phyloP scores from a whole-genome alignment of 23 red algal species.

The Gracilaria gracilis region DNA sequence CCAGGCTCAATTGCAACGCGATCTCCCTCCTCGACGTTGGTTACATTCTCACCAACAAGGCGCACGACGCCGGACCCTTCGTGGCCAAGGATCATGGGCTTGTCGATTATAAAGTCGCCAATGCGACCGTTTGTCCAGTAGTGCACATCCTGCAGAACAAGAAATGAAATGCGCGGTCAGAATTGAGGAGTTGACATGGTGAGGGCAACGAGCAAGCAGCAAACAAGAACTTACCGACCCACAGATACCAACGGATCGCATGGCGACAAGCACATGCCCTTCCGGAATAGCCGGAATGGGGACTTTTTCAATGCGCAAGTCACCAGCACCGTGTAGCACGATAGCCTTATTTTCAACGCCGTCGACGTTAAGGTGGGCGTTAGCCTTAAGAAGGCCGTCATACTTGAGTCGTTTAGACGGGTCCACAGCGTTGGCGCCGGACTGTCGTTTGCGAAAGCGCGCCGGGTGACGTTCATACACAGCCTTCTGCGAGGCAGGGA shows the following conservation, averaged over 20 bases:
- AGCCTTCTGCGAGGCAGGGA: conserved; percentile 58
- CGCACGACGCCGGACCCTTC: conserved; percentile 81
- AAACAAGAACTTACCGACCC: conserved; percentile 61
- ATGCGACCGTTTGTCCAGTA: conserved; percentile 85
- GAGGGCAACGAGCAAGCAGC: neutral
- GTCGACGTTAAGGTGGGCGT: conserved; percentile 37
- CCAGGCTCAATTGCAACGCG: conserved; percentile 91
- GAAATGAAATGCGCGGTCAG: neutral
- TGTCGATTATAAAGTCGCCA: conserved; percentile 73
- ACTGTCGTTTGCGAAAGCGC: conserved; percentile 41
- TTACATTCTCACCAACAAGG: conserved; percentile 66
- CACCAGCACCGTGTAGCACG: conserved; percentile 75
- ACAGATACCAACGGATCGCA: conserved; percentile 87
- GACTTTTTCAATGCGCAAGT: conserved; percentile 72
- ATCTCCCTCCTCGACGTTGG: conserved; percentile 61
- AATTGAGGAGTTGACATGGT: neutral
- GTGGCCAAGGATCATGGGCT: conserved; percentile 89
- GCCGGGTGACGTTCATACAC: conserved; percentile 59
- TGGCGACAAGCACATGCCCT: conserved; percentile 72
- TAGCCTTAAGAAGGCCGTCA: conserved; percentile 34
- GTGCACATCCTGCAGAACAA: conserved; percentile 70
- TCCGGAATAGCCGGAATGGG: conserved; percentile 63
- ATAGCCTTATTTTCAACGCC: conserved; percentile 65
- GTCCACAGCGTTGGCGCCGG: conserved; percentile 13
- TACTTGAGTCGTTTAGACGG: conserved; percentile 46